Base-by-base conservation (phyloP, 257 asterid genomes). In the Ocimum tenuiflorum region DNA sequence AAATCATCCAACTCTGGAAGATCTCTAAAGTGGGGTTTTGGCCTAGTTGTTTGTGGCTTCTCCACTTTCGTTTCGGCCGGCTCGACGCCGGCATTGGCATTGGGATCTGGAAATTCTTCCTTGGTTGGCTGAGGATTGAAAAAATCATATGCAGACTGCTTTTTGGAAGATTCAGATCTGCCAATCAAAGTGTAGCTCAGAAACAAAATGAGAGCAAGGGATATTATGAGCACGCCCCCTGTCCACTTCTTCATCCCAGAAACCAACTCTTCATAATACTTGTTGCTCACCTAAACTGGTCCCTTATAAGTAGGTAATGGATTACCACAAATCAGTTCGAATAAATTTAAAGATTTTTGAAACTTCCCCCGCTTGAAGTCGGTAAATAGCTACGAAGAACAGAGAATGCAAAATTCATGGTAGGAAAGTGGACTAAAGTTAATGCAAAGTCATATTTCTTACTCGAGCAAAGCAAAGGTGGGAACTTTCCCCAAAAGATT, bases 231-330 rank as follows among this genome's bases (percentile, higher is more conserved):
- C 63, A 84, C 73, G 12, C 86, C 87, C 57, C 94, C 95, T 13
- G 76, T 78, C 95, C 91, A 91, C 76, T 77, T 88, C 89, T 83
- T 91, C 96, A 85, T 91, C 64, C 78, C 83, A 67, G 53, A 68
- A 45, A 45, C 29, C 27, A 36, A 9, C 11, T 47, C 51, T 33
- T 63, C 76, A 73, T 69, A 73, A 52, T 61, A 70, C 10, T 13
- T 47, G 62, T 23, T 24, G 69, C 52, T 54, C 60, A 31, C 36
- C 39, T 55, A 15, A 7, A 3, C 59, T 54, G 23, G 12, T 50
- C 46, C 24, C 7, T 20, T n/a, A 58, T 31, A 4, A 1, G 31
- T 24, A 24, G 36, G 36, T 31, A 31, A 31, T 7, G 6, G 36
- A 31, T 22, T 9, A 55, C 57, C 48, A 45, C 15, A 18, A 38